Conservation (phyloP, 2,329 filamentous ascomycete species). For the Aspergillus sp. region DNA sequence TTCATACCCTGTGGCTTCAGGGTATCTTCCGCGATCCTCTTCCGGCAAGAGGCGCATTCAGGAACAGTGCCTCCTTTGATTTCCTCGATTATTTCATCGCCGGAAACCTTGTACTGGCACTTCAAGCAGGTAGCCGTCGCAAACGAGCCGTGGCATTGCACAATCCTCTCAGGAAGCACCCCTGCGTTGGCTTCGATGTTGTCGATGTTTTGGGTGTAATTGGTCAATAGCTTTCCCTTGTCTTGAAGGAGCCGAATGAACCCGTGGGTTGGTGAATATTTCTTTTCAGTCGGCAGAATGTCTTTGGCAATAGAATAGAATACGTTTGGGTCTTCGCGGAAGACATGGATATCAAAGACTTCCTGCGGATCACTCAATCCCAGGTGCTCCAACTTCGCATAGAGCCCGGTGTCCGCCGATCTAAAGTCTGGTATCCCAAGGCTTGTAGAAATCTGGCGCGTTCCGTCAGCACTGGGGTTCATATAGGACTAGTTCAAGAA, state of each 20-base stretch:
- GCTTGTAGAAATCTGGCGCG: slow-evolving; percentile 68
- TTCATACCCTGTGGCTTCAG: slow-evolving; percentile 41
- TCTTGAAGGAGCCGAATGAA: slow-evolving; percentile 87
- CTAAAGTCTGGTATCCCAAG: slow-evolving; percentile 96
- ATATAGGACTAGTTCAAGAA: slow-evolving; percentile 1
- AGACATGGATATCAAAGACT: slow-evolving; percentile 84
- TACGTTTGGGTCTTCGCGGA: slow-evolving; percentile 73
- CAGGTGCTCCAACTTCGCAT: slow-evolving; percentile 70
- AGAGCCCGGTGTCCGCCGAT: slow-evolving; percentile 84
- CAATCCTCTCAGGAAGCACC: slow-evolving; percentile 67
- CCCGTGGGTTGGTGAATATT: slow-evolving; percentile 82
- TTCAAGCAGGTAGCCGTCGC: slow-evolving; percentile 82
- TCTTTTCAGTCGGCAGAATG: slow-evolving; percentile 70
- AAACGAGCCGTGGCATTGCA: slow-evolving; percentile 96
- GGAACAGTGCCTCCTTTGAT: slow-evolving; percentile 69
- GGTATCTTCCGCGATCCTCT: slow-evolving; percentile 37
- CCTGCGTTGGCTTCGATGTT: slow-evolving; percentile 86
- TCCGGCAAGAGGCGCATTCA: slow-evolving; percentile 62
- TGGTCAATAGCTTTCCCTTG: slow-evolving; percentile 81
- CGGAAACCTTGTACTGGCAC: slow-evolving; percentile 64
- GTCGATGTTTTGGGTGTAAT: slow-evolving; percentile 98
- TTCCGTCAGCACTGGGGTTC: slow-evolving; percentile 3
- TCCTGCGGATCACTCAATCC: slow-evolving; percentile 80
- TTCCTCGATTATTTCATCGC: slow-evolving; percentile 68
- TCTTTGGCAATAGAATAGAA: slow-evolving; percentile 91